These are phyloP conservation scores for Amanita molliuscula DNA, from an alignment of 768 basidiomycete species.

Conservation along the genomic window DNA sequence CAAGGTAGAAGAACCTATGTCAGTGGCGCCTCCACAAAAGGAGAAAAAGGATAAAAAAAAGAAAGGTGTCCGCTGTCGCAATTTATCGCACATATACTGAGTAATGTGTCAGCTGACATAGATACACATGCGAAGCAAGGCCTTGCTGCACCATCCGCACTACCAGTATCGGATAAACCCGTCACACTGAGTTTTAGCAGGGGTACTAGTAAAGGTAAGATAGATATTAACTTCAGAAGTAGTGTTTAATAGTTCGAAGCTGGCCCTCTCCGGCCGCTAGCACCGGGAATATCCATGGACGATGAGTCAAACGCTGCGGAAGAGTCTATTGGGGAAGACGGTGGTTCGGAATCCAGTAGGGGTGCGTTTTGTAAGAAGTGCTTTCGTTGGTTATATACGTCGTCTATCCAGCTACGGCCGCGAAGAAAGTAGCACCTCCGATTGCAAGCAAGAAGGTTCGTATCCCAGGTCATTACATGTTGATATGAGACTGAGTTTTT, in stretches of 20 bases:
- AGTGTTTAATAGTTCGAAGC: conserved; percentile 3
- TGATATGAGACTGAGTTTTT: neutral
- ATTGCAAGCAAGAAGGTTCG: conserved; percentile 78
- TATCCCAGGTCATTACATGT: neutral
- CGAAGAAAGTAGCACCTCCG: conserved; percentile 71
- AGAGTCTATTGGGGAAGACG: conserved; percentile 31
- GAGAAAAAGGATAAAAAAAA: conserved; percentile 57
- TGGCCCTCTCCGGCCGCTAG: conserved; percentile 25
- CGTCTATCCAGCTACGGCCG: conserved; percentile 20
- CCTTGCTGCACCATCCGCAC: conserved; percentile 44
- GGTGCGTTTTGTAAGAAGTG: conserved; percentile 26
- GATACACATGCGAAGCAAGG: conserved; percentile 13
- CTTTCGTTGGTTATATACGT: neutral
- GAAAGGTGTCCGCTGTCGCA: conserved; percentile 29
- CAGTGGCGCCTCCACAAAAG: conserved; percentile 24
- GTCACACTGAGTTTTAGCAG: conserved; percentile 71
- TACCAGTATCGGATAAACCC: conserved; percentile 73
- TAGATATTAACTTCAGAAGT: conserved; percentile 14
- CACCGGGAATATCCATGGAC: conserved; percentile 61
- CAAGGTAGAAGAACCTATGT: conserved; percentile 54
- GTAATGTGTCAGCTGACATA: conserved; percentile 22
- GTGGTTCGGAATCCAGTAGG: conserved; percentile 34
- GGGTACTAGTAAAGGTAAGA: conserved; percentile 23
- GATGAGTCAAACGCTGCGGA: conserved; percentile 36
- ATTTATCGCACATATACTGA: neutral